Base-by-base conservation (phyloP, 1,139 yeast genomes). In the Yamadazyma atmosphaerica region DNA sequence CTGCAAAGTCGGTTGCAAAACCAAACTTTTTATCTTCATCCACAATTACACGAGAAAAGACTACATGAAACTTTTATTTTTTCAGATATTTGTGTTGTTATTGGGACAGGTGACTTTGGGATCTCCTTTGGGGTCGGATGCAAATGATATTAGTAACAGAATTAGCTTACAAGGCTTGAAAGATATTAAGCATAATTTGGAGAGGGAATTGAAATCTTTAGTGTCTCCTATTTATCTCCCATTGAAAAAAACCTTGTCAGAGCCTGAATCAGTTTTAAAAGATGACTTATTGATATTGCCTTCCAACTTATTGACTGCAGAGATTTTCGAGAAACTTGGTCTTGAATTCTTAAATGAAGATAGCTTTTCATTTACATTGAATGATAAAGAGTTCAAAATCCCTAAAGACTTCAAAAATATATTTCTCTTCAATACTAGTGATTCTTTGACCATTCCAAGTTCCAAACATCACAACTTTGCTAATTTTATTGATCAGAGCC, bases 361-460 rank as follows among this genome's bases (percentile, higher is more conserved):
- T 37, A 49, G 52, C 3, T 40, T 34, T 24, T 30, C 25, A 3
- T 38, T 47, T 21, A 31, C 24, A n/a, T 34, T 49, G 14, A 34
- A 42, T 13, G 35, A 34, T 7, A 31, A 37, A 16, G 39, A 41
- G 2, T 16, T 40, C n/a, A 28, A 22, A 12, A 32, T 50, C 15
- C 74, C 74, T 2, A 52, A 51, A 28, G 56, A 54, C 12, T 51
- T 58, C n/a, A 56, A 52, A n/a, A 64, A 57, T 10, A 47, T 63
- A 28, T 68, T 68, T 36, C 36, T 68, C 3, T 66, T 64, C 51
- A 67, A 68, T 45, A 56, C 68, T 3, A 49, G 58, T 1, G 50
- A 54, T 9, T 32, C 51, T 1, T 24, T 40, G 17, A 16, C 34
- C 2, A 33, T 43, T 22, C 45, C 49, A 2, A 43, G 42, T 19